Evolutionary conservation across 768 basidiomycete genomes (phyloP), one percentile per base, ranked within the genome.

Genomic region (Lactarius quietus): DNA sequence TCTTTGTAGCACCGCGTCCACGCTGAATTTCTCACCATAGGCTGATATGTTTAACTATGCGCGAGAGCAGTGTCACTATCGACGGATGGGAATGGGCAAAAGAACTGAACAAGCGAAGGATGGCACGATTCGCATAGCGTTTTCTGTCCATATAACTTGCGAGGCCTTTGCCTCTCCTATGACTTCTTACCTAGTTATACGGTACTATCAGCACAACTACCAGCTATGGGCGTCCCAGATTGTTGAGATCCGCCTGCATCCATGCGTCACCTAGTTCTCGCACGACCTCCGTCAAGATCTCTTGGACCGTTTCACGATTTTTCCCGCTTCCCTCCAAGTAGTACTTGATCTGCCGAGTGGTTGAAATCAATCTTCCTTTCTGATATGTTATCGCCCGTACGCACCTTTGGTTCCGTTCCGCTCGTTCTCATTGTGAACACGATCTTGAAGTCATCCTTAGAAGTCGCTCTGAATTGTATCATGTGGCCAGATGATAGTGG

Each of bases 381-480:
- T 15, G 33, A 39, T 41, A 43, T 36, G n/a, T 33, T 3, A 8
- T 10, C 3, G 23, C 35, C 41, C 5, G 23, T 39, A 53, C 55
- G 51, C 71, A 89, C 91, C 84, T 95, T 95, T 0, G 93, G 93
- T 70, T 95, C 93, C 17, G 93, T 95, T 23, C 93, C 93, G 69
- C 90, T 92, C 33, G 93, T 95, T 61, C 91, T 80, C 39, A 84
- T 82, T 1, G 93, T 95, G 58, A 94, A 76, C 1, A 84, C 83
- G 51, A 93, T 80, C 66, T 76, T 83, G 28, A 78, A 80, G 6
- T 75, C 82, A 33, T 77, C 75, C 10, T 57, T 70, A 52, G 73
- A 67, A 62, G 77, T 76, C 3, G 85, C 89, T 59, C 85, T 78
- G 73, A 95, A 89, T 68, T 90, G 88, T 48, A 95, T 85, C 93